Conservation (phyloP, 306 rosid genomes). For the Echinosophora koreensis region DNA sequence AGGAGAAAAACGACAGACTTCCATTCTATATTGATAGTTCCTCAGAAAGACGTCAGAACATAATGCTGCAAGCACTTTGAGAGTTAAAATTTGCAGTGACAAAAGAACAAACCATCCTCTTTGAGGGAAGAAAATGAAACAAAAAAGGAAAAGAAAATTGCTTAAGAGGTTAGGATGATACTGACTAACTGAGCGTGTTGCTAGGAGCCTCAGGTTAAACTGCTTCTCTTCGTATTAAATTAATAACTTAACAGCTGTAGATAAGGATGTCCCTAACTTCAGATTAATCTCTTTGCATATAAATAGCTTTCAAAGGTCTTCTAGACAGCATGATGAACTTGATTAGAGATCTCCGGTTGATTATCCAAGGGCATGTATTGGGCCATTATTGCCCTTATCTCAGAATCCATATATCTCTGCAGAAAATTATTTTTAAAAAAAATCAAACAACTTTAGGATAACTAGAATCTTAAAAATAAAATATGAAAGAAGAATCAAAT, state of each 20-base stretch:
- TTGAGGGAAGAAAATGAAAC: constrained; percentile 14
- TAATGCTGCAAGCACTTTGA: not conserved
- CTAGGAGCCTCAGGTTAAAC: constrained; percentile 19
- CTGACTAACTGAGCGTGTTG: constrained; percentile 26
- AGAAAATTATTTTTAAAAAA: not conserved
- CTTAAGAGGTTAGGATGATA: not conserved
- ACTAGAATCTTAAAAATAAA: not conserved
- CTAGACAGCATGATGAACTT: constrained; percentile 55
- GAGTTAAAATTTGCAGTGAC: constrained; percentile 16
- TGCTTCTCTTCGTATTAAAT: not conserved
- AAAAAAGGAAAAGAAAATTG: constrained; percentile 5
- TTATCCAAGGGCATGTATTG: constrained; percentile 99
- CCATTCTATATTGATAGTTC: constrained; percentile 5
- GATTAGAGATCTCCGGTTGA: constrained; percentile 67
- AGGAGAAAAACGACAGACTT: constrained; percentile 15
- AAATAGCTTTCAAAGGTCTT: constrained; percentile 1
- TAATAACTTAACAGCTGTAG: not conserved
- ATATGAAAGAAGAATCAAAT: not conserved
- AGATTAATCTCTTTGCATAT: constrained; percentile 17
- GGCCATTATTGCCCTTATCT: constrained; percentile 95
- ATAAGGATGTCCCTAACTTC: constrained; percentile 11
- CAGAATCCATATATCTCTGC: constrained; percentile 96
- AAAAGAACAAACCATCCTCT: constrained; percentile 16
- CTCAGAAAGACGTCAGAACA: not conserved
- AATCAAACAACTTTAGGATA: not conserved